A percentile compares a stretch with the other conserved stretches of the same genome.
Evolutionary conservation across 75 land plant genomes (phyloP).

Genomic region (Gnetum montanum): DNA sequence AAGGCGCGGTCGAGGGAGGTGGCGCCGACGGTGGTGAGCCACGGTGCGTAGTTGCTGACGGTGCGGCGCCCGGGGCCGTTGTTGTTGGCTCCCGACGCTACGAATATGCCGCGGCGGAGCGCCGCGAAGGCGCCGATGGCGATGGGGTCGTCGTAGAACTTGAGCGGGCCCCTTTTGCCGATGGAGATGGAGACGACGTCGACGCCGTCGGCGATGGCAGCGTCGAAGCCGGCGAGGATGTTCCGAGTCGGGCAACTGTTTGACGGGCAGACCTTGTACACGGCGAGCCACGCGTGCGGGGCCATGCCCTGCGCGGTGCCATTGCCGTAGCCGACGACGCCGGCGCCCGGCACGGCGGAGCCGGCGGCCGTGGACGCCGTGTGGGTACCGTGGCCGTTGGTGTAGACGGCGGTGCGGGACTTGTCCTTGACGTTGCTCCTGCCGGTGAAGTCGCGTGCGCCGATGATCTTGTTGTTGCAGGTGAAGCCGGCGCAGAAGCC

Average conservation of each 20-base stretch:
- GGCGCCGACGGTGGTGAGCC: constrained; percentile 32
- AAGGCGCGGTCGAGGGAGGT: constrained; percentile 30
- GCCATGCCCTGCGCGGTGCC: constrained; percentile 77
- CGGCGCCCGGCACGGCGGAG: constrained; percentile 24
- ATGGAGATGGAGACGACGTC: constrained; percentile 49
- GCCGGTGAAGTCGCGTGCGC: constrained; percentile 47
- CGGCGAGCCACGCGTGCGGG: constrained; percentile 40
- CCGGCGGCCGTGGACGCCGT: constrained; percentile 21
- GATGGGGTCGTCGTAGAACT: constrained; percentile 17
- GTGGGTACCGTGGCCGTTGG: constrained; percentile 21
- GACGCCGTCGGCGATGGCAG: constrained; percentile 49
- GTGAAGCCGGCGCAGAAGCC: constrained; percentile 13
- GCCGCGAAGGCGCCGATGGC: constrained; percentile 29
- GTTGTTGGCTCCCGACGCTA: constrained; percentile 27
- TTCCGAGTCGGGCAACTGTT: constrained; percentile 27
- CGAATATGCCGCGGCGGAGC: constrained; percentile 9
- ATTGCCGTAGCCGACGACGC: constrained; percentile 42
- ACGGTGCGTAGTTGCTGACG: constrained; percentile 22
- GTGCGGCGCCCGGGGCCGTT: constrained; percentile 21
- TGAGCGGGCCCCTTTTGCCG: constrained; percentile 31
- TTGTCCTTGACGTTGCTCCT: constrained; percentile 14
- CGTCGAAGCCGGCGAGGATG: constrained; percentile 45
- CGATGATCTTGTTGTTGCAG: constrained; percentile 66
- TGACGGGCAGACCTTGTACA: constrained; percentile 28
- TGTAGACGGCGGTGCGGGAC: neutral